Evolutionary conservation across 1,284 basidiomycete genomes (phyloP).

Genomic region (Earliella scabrosa): DNA sequence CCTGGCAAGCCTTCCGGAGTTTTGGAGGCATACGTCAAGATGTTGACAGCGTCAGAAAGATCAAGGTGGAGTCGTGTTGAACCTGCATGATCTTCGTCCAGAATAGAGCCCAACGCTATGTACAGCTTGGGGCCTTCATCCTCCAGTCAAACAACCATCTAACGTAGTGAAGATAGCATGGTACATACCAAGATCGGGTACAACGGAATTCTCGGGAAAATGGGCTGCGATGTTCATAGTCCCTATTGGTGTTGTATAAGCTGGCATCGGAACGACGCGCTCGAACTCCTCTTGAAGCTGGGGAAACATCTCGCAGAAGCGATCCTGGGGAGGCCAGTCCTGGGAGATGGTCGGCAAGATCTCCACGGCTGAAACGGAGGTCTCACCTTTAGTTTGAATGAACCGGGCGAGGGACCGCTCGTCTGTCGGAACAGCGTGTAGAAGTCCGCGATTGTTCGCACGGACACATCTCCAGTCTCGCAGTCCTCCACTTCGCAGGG

Average conservation of each 20-base stretch:
- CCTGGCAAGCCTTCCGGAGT: slow-evolving; percentile 65
- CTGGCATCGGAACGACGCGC: slow-evolving; percentile 76
- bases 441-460: background rate
- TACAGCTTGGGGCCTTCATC: slow-evolving; percentile 81
- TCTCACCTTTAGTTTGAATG: background rate
- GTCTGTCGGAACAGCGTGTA: background rate
- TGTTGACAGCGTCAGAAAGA: slow-evolving; percentile 88
- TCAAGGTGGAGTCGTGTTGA: slow-evolving; percentile 90
- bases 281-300: slow-evolving; percentile 85
- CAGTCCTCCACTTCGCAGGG: slow-evolving; percentile 3
- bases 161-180: slow-evolving; percentile 43
- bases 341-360: background rate
- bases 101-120: slow-evolving; percentile 63
- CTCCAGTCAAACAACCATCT: slow-evolving; percentile 34
- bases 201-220: slow-evolving; percentile 77
- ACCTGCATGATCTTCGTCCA: slow-evolving; percentile 61
- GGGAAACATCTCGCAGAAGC: slow-evolving; percentile 77
- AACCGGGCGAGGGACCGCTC: background rate
- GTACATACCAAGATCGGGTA: slow-evolving; percentile 76
- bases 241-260: slow-evolving; percentile 83
- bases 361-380: background rate
- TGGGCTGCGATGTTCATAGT: slow-evolving; percentile 81
- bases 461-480: background rate
- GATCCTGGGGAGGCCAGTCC: slow-evolving; percentile 36
- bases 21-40: slow-evolving; percentile 74